Conservation (phyloP, 768 basidiomycete genomes). For the Lyophyllum semitale region DNA sequence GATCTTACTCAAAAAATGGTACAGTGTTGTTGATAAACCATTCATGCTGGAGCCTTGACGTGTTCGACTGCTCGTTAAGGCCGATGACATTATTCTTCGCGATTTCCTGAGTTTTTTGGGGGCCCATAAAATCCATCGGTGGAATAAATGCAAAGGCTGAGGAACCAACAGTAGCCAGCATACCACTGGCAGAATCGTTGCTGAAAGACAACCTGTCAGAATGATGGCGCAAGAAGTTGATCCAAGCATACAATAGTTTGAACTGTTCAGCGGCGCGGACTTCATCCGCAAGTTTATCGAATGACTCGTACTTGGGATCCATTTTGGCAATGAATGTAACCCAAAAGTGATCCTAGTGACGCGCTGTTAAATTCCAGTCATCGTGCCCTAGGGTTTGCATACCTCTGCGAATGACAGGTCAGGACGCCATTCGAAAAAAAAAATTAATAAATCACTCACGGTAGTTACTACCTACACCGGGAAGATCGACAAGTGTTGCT, state of each 20-base stretch:
- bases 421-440: not conserved
- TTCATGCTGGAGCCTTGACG: not conserved
- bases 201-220: not conserved
- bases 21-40: not conserved
- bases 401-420: not conserved
- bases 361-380: not conserved
- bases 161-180: not conserved
- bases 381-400: too few species aligned
- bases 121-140: not conserved
- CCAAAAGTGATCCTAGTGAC: slow-evolving; percentile 1
- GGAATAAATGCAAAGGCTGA: not conserved
- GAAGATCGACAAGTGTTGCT: slow-evolving; percentile 3
- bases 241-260: not conserved
- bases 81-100: not conserved
- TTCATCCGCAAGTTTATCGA: not conserved
- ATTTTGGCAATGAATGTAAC: slow-evolving; percentile 1
- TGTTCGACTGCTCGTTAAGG: not conserved
- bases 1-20: slow-evolving; percentile 1
- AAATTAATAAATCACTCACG: slow-evolving; percentile 1
- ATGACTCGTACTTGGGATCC: not conserved
- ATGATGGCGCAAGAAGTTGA: not conserved
- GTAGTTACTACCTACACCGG: slow-evolving; percentile 13
- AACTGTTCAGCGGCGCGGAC: slow-evolving; percentile 1
- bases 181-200: not conserved
- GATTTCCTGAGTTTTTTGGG: not conserved